These are phyloP conservation scores for Rubroboletus satanas DNA, from an alignment of 768 basidiomycete species.

Conservation along the genomic window DNA sequence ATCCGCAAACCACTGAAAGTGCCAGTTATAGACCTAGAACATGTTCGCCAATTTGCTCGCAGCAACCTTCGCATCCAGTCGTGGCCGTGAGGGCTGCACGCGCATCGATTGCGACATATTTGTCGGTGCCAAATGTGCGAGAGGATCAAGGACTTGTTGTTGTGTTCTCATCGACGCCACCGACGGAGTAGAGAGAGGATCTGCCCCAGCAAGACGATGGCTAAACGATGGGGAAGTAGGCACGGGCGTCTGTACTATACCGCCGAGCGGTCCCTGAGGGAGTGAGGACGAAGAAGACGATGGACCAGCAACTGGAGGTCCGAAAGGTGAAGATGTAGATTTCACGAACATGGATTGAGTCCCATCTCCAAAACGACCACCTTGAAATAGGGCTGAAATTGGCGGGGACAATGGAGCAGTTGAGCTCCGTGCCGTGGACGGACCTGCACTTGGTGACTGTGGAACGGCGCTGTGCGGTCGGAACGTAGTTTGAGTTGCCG, in stretches of 20 bases:
- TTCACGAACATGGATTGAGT: slow-evolving; percentile 80
- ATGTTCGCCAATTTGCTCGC: slow-evolving; percentile 89
- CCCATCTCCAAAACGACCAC: slow-evolving; percentile 67
- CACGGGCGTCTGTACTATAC: slow-evolving; percentile 5
- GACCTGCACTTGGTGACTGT: slow-evolving; percentile 53
- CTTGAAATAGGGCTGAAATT: slow-evolving; percentile 49
- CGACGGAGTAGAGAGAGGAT: slow-evolving; percentile 12
- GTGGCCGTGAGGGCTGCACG: slow-evolving; percentile 63
- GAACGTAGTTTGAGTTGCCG: slow-evolving; percentile 21
- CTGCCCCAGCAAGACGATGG: slow-evolving; percentile 17
- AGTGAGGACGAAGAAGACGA: slow-evolving; percentile 34
- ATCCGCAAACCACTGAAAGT: neutral
- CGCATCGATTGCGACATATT: slow-evolving; percentile 73
- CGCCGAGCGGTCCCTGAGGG: slow-evolving; percentile 20
- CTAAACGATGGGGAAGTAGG: slow-evolving; percentile 5
- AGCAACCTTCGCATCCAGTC: slow-evolving; percentile 80
- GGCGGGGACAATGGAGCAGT: slow-evolving; percentile 28
- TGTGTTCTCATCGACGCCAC: slow-evolving; percentile 20
- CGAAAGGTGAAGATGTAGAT: slow-evolving; percentile 37
- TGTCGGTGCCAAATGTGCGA: slow-evolving; percentile 56
- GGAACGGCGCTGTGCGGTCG: slow-evolving; percentile 35
- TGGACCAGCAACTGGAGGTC: slow-evolving; percentile 33
- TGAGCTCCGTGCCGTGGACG: slow-evolving; percentile 37
- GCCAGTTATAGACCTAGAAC: slow-evolving; percentile 47
- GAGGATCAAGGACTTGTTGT: slow-evolving; percentile 50